Conservation (phyloP, 2,329 filamentous ascomycete genomes). For the Furcasterigmium furcatum region DNA sequence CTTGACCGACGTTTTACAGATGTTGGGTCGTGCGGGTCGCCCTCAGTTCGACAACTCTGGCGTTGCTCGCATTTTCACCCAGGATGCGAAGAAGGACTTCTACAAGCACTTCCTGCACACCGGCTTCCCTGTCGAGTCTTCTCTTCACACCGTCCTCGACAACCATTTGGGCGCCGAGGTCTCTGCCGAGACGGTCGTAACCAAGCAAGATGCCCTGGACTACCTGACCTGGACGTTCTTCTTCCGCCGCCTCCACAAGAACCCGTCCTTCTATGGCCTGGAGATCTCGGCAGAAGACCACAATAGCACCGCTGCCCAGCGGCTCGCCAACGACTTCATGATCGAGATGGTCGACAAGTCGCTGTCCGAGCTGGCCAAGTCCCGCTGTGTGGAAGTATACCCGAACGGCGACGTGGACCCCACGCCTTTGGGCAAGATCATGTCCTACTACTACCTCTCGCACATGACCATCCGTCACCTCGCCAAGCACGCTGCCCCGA, state of each 20-base stretch:
- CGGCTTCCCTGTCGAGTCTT: slow-evolving; percentile 95
- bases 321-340: slow-evolving; percentile 91
- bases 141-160: slow-evolving; percentile 91
- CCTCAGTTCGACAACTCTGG: slow-evolving; percentile 96
- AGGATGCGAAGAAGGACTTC: slow-evolving; percentile 97
- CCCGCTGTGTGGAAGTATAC: slow-evolving; percentile 78
- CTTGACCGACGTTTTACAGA: slow-evolving; percentile 93
- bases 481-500: slow-evolving; percentile 68
- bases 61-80: slow-evolving; percentile 95
- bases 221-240: slow-evolving; percentile 99
- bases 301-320: slow-evolving; percentile 80
- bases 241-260: slow-evolving; percentile 95
- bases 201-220: slow-evolving; percentile 95
- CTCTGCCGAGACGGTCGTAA: slow-evolving; percentile 85
- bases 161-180: slow-evolving; percentile 96
- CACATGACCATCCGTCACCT: slow-evolving; percentile 92
- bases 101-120: slow-evolving; percentile 99
- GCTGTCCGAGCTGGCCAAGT: slow-evolving; percentile 75
- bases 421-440: slow-evolving; percentile 93
- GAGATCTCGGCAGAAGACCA: slow-evolving; percentile 92
- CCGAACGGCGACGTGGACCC: slow-evolving; percentile 87
- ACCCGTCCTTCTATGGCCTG: slow-evolving; percentile 95
- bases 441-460: slow-evolving; percentile 98
- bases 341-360: slow-evolving; percentile 87
- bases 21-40: slow-evolving; percentile 92